Percentiles rank a stretch among this genome's conserved stretches.
phyloP scores from a whole-genome alignment of 805 yeast genomes.

The Schwanniomyces vanrijiae region DNA sequence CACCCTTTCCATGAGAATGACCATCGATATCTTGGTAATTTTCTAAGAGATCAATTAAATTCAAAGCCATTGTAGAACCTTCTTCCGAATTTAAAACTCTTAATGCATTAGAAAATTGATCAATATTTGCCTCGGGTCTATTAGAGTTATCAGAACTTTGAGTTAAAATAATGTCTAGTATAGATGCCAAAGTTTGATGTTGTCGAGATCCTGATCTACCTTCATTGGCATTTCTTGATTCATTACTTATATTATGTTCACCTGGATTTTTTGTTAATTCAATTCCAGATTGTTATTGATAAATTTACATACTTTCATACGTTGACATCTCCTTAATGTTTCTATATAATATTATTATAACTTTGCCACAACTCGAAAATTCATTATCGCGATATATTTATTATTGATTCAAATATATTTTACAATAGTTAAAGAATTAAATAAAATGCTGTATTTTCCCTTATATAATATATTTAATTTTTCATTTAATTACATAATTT shows the following conservation, averaged over 20 bases:
- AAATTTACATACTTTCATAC: constrained; percentile 41
- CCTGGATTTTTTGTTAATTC: constrained; percentile 23
- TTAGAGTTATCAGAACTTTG: constrained; percentile 6
- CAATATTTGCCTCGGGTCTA: constrained; percentile 9
- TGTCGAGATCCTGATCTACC: constrained; percentile 19
- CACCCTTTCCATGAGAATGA: constrained; percentile 40
- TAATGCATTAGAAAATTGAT: constrained; percentile 32
- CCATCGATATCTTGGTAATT: constrained; percentile 12
- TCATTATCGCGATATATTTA: not conserved
- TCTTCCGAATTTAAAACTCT: constrained; percentile 28
- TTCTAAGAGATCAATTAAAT: constrained; percentile 24
- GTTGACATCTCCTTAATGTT: constrained; percentile 32
- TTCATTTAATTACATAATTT: not conserved
- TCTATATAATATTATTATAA: not conserved
- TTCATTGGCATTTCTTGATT: not conserved
- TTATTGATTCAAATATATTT: not conserved
- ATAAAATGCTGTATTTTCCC: not conserved
- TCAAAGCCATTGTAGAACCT: constrained; percentile 27
- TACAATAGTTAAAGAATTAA: not conserved
- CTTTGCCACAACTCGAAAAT: not conserved
- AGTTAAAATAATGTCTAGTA: constrained; percentile 35
- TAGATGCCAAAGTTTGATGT: constrained; percentile 30
- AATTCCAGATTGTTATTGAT: not conserved
- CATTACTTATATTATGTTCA: constrained; percentile 34
- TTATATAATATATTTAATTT: not conserved